Conservation (phyloP, 805 yeast genomes). For the Metschnikowia continentalis region DNA sequence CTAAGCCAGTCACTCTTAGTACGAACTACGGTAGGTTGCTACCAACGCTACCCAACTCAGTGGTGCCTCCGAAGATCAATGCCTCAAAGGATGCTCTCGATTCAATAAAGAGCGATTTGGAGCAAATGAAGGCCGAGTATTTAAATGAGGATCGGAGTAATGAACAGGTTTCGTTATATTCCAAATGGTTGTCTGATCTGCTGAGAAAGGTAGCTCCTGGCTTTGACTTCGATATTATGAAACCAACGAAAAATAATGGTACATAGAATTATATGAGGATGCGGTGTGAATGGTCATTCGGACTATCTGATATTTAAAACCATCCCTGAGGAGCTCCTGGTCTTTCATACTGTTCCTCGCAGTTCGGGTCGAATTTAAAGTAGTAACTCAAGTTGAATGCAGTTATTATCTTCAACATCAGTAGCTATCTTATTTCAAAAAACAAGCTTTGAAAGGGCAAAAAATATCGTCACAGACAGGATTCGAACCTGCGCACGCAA, state of each 20-base stretch:
- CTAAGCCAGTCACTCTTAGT: constrained; percentile 52
- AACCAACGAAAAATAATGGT: constrained; percentile 17
- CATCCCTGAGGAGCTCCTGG: background rate
- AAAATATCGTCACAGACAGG: constrained; percentile 87
- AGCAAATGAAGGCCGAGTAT: constrained; percentile 10
- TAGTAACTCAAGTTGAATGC: too few relatives aligned
- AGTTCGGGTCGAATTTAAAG: too few relatives aligned
- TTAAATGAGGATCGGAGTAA: constrained; percentile 9
- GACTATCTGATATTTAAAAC: background rate
- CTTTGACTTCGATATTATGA: constrained; percentile 29
- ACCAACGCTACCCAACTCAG: constrained; percentile 29
- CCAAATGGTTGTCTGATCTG: constrained; percentile 29
- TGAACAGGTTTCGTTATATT: constrained; percentile 16
- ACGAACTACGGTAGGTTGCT: constrained; percentile 40
- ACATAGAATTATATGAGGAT: background rate
- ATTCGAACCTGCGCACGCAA: constrained; percentile 94
- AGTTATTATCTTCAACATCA: too few relatives aligned
- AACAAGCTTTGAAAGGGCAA: background rate
- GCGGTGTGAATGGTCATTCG: background rate
- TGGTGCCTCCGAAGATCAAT: constrained; percentile 36
- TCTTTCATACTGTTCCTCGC: background rate
- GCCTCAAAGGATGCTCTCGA: constrained; percentile 23
- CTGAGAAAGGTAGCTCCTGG: constrained; percentile 40
- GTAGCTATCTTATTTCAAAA: too few relatives aligned
- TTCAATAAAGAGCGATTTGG: constrained; percentile 26